Base-by-base conservation (phyloP, 495 filamentous ascomycete species). In the Penicillium dipodomyicola region DNA sequence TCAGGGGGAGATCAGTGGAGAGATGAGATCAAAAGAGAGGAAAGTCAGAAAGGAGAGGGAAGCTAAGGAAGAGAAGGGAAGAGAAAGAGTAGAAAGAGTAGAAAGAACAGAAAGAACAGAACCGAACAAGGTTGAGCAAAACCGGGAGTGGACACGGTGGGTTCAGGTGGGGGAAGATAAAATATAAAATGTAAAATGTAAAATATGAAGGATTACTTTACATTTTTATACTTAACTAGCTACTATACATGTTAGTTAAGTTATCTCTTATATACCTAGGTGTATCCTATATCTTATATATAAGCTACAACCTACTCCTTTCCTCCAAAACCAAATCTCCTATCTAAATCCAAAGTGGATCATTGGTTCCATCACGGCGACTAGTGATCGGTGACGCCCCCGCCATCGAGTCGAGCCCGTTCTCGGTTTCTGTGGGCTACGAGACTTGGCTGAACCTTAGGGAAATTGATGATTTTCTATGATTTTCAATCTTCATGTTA, bases 321-420 rank as follows among this genome's bases (percentile, higher is more conserved):
- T 15, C 33, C 3, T 49, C n/a, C 14, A 22, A n/a, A 45, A 30
- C 10, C 23, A 32, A 25, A 27, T 32, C 5, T 30, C 32, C 14
- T 7, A 58, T 64, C 58, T 55, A 43, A 41, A 33, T 44, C 35
- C 52, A 56, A 59, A 56, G 62, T 56, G 62, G 59, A 40, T 58
- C 59, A 65, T 63, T 65, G 65, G 65, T 54, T 52, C 61, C 59
- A 50, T 55, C 54, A 45, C 43, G 41, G 48, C 41, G 47, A 67
- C 65, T 65, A 65, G 54, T 61, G 62, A 60, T 65, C 63, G 60
- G 60, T 68, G 60, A 63, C 65, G 65, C 65, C 65, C 45, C 65
- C 65, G 59, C 65, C 43, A 65, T 67, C 65, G 59, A 65, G 65
- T 63, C 62, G 59, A 67, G 65, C 63, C 65, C 53, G 52, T 54